A percentile compares a stretch with the other conserved stretches of the same genome.
These are phyloP conservation scores for Bonia amplexicaulis DNA, from an alignment of 176 grass and related monocot genomes.

Conservation along the genomic window DNA sequence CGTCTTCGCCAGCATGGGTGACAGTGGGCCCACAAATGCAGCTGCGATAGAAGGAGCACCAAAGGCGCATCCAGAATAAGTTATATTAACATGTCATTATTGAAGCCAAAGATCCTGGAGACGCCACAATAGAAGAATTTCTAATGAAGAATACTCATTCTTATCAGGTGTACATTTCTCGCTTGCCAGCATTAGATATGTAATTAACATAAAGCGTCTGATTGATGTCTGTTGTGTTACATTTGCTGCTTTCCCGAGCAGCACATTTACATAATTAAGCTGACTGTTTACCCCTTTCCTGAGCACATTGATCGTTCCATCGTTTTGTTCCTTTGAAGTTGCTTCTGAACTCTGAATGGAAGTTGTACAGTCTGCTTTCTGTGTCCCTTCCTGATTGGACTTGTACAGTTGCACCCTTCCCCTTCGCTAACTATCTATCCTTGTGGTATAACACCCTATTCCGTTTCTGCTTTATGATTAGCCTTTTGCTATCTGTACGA, in stretches of 20 bases:
- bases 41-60: background rate
- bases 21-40: background rate
- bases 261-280: background rate
- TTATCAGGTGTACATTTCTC: constrained; percentile 35
- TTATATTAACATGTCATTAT: constrained; percentile 10
- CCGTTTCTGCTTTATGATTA: background rate
- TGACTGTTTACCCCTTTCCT: background rate
- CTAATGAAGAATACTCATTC: constrained; percentile 26
- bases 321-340: background rate
- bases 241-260: background rate
- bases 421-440: background rate
- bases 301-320: background rate
- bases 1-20: background rate
- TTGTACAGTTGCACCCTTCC: background rate
- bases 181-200: constrained; percentile 17
- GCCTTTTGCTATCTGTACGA: background rate
- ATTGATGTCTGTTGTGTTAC: constrained; percentile 10
- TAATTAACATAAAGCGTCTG: constrained; percentile 31
- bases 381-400: background rate
- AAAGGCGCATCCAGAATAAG: constrained; percentile 27
- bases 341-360: background rate
- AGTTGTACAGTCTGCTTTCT: background rate
- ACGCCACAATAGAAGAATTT: constrained; percentile 12
- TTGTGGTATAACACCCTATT: background rate
- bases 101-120: constrained; percentile 11